phyloP scores from a whole-genome alignment of 2,329 filamentous ascomycete species.

The Stagonosporopsis tanaceti region DNA sequence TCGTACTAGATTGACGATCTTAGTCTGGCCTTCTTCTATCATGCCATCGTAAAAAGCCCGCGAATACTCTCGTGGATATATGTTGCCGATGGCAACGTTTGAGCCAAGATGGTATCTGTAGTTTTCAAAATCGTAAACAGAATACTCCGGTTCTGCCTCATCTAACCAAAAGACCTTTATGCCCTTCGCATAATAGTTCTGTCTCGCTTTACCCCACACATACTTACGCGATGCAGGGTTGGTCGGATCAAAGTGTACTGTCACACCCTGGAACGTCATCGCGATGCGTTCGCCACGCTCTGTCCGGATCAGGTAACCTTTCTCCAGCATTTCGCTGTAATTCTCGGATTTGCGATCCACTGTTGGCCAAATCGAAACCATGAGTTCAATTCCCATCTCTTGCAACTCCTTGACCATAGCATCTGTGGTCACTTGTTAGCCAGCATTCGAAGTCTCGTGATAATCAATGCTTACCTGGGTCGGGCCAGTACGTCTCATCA shows the following conservation, averaged over 20 bases:
- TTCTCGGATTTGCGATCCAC: conserved; percentile 68
- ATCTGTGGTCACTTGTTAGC: conserved; percentile 42
- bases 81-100: conserved; percentile 65
- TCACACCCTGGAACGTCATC: conserved; percentile 67
- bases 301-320: conserved; percentile 66
- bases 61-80: conserved; percentile 67
- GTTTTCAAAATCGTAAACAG: conserved; percentile 71
- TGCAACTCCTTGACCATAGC: conserved; percentile 70
- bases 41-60: conserved; percentile 68
- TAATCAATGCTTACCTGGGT: conserved; percentile 53
- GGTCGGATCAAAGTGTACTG: conserved; percentile 69
- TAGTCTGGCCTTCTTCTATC: conserved; percentile 59
- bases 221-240: conserved; percentile 66
- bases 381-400: conserved; percentile 67
- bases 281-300: conserved; percentile 67
- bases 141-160: conserved; percentile 73
- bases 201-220: conserved; percentile 66
- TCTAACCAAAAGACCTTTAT: conserved; percentile 74
- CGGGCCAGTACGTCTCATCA: conserved; percentile 69
- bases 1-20: conserved; percentile 67
- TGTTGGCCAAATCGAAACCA: conserved; percentile 75
- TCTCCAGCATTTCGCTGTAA: conserved; percentile 68
- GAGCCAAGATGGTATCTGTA: conserved; percentile 67
- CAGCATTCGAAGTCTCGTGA: not conserved
- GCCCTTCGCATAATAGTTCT: conserved; percentile 69